Evolutionary conservation across 495 filamentous ascomycete genomes (phyloP), one percentile per base, ranked within the genome.

Genomic region (Xylaria scruposa): DNA sequence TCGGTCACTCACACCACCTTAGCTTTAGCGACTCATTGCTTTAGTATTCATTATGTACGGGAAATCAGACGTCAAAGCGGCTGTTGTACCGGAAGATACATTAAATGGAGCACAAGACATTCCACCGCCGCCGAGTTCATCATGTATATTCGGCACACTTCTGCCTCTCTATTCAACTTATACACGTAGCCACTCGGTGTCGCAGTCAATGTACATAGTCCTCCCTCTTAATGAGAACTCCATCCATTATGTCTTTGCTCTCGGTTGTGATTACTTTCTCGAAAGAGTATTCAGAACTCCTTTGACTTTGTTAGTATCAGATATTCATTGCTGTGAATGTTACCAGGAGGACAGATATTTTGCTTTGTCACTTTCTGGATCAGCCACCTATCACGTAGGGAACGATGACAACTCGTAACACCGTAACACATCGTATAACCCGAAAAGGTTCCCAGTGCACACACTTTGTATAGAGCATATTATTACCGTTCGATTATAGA

Each of bases 1-100:
- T 51, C 46, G 38, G 58, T 29, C 56, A 54, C 68, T 46, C 19
- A 51, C 17, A 44, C 68, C 26, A 62, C 59, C 3, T 70, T 51
- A 70, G 15, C 31, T 59, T 49, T 21, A 62, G 56, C 58, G 58
- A 63, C 40, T 70, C 56, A 40, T 53, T 70, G 68, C 68, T 70
- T 70, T 54, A 36, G 26, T 68, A 26, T 68, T 68, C 17, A 15
- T 42, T 56, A 38, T 54, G 65, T 26, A 61, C 31, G 21, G 29
- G 56, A 46, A 33, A 58, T 31, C 38, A 46, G 53, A 59, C 53
- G 62, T 60, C 31, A 19, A 60, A 60, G 53, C 58, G 58, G 19
- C 58, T 60, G 33, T 31, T 60, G 24, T 21, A 40, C 58, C 58
- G 58, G 33, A 38, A 10, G 58, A 38, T 21, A 29, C 31, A 44